Evolutionary conservation across 108 stramenopile genomes (phyloP), one percentile per base, ranked within the genome.

Genomic region (Nitzschia sp.): DNA sequence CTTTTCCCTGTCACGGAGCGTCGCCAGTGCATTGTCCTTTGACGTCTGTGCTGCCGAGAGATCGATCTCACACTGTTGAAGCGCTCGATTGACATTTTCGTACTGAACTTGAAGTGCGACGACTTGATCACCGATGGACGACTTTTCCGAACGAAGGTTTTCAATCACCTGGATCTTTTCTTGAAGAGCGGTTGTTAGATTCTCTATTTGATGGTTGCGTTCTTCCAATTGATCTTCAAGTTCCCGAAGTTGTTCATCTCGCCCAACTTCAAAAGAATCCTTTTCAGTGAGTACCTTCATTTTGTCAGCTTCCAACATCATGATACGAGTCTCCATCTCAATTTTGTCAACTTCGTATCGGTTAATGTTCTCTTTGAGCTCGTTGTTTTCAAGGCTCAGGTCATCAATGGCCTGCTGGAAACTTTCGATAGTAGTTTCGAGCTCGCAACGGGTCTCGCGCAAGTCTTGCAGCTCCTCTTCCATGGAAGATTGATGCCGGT

Each of bases 1-100:
- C 11, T 35, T 28, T 64, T 77, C 76, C 21, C 68, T 54, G 28
- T 59, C 64, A 15, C 70, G 70, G 54, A 71, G 23, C 25, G 57
- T 46, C 38, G 38, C 46, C 61, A 63, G 8, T 8, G 26, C 61
- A 49, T 18, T 48, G 2, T 66, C 64, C 51, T 5, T 9, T 51
- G 49, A 8, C 17, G 4, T 23, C 4, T 4, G 11, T 9, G 21
- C 21, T 17, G 49, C 11, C 21, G 11, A 9, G 4, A 51, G 49
- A 51, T 51, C 49, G 21, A 51, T 4, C 21, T 51, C 18, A 19
- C 49, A 21, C 21, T 51, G 49, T 19, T 51, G 11, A 4, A 51
- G 26, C 19, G 57, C 26, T 4, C 32, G 30, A 21, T 51, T 19
- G n/a, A 4, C 4, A 21, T 51, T 19, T 9, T 51, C 49, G 21